Base-by-base conservation (phyloP, 768 basidiomycete species). In the Rossbeevera mucosa region DNA sequence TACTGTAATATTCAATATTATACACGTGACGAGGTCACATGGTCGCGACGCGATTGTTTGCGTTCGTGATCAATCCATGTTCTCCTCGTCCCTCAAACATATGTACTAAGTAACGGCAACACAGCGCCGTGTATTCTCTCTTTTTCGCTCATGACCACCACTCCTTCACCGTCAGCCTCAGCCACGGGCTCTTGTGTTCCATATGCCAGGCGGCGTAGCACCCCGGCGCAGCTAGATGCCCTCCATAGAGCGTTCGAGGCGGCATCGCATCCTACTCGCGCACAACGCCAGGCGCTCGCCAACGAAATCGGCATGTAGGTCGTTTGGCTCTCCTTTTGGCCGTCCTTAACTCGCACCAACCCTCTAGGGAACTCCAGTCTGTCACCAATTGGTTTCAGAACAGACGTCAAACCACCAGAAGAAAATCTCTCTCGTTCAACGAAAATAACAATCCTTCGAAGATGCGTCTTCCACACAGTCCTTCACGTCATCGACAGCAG, bases 331-430 rank as follows among this genome's bases (percentile, higher is more conserved):
- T 3, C 16, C 14, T 21, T 18, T 11, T 4, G 24, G 28, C 14
- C 38, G 36, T 9, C 36, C 11, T 54, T 59, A 44, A 68, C 53
- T 18, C 30, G 44, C 9, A 25, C 29, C 16, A 21, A 44, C 20
- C 9, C 28, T 33, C 41, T 25, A 85, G 83, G 83, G 82, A 84
- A 64, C 73, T 78, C 25, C 83, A 82, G 59, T 83, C 82, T 1
- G 82, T 85, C 48, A 85, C 85, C 11, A 85, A 88, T 46, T 90
- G 88, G 88, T 88, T 88, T 64, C 88, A 90, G 67, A 89, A 90
- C 68, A 86, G 80, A 68, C 83, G 87, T 18, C 85, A 88, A 59
- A 83, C 65, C 16, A 59, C 58, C 11, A 59, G 60, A 48, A 64
- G 44, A 45, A 68, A 61, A 52, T 60, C 58, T 0, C 53, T 26